Evolutionary conservation across 2,329 filamentous ascomycete genomes (phyloP), one percentile per base, ranked within the genome.

Genomic region (Claviceps humidiphila): DNA sequence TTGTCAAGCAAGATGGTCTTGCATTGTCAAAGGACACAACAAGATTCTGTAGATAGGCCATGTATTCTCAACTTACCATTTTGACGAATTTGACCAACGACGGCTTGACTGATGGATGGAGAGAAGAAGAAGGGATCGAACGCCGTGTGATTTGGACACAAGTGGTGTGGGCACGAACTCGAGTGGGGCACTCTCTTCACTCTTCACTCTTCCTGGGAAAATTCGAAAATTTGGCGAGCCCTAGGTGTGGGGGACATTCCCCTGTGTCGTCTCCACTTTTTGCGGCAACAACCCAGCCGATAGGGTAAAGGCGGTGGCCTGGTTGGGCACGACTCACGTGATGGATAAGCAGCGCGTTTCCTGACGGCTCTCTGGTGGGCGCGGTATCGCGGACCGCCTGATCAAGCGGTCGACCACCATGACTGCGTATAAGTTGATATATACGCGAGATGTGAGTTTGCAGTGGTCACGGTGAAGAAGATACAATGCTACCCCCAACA

Each of bases 1-100:
- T 30, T 49, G 46, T 5, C 13, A 7, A n/a, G 17, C 34, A 11
- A 26, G 14, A 13, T 8, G 6, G 5, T 46, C 17, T 34, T 30
- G 22, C 17, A 16, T 22, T 16, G 17, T 14, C 16, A 48, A 26
- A n/a, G 14, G 8, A 48, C 14, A 30, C 16, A 34, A 26, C 45
- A 42, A 22, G 3, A 37, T 53, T 58, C 57, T 53, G 57, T 52
- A 49, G 62, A 69, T 64, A 66, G 65, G 67, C 65, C 65, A 51
- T 22, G 22, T 41, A 46, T 8, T 42, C 38, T 74, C 58, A 74
- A 82, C 81, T 84, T 74, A 85, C 81, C 81, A 85, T 85, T 71
- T 77, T 84, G 80, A 77, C 71, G 73, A 72, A 70, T 70, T 73
- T 73, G 67, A 70, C 69, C 71, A 70, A 68, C 64, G 68, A 68